Percentiles rank a stretch among this genome's conserved stretches.
phyloP scores from a whole-genome alignment of 2,329 filamentous ascomycete species.

The Xylariales sp. region DNA sequence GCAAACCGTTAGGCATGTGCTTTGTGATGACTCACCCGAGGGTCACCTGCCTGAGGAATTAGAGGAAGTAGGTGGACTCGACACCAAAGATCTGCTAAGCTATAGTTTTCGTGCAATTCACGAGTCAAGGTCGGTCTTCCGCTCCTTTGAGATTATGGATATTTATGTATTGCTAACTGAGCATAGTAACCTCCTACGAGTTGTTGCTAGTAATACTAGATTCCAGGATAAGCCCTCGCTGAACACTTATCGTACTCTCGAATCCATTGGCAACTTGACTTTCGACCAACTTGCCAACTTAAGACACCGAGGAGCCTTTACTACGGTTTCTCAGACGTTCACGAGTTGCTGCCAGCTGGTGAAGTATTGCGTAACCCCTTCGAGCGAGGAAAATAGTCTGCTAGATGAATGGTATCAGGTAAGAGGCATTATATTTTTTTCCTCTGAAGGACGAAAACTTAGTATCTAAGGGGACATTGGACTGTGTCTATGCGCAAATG shows the following conservation, averaged over 20 bases:
- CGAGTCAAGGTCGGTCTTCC: slow-evolving; percentile 68
- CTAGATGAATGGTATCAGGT: slow-evolving; percentile 69
- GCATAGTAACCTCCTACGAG: slow-evolving; percentile 64
- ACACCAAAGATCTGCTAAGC: slow-evolving; percentile 85
- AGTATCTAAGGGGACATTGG: slow-evolving; percentile 53
- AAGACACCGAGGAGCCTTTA: slow-evolving; percentile 88
- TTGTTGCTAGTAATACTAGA: slow-evolving; percentile 51
- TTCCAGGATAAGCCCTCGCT: slow-evolving; percentile 39
- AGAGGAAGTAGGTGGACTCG: slow-evolving; percentile 65
- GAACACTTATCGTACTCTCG: slow-evolving; percentile 53
- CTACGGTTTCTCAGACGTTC: slow-evolving; percentile 87
- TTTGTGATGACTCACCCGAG: slow-evolving; percentile 94
- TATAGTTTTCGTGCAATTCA: slow-evolving; percentile 96
- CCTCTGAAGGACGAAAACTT: not conserved
- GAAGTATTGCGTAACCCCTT: slow-evolving; percentile 37
- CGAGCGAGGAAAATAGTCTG: slow-evolving; percentile 35
- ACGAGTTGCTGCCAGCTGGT: slow-evolving; percentile 68
- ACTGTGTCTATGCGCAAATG: slow-evolving; percentile 68
- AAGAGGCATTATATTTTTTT: slow-evolving; percentile 16
- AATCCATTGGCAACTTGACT: slow-evolving; percentile 64
- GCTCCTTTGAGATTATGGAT: not conserved
- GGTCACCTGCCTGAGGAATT: slow-evolving; percentile 75
- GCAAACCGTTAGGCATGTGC: slow-evolving; percentile 66
- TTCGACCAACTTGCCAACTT: slow-evolving; percentile 80
- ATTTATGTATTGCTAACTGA: not conserved